A percentile compares a stretch with the other conserved stretches of the same genome.
Evolutionary conservation across 164 flowering plant genomes (phyloP).

Genomic region (Stephania japonica): DNA sequence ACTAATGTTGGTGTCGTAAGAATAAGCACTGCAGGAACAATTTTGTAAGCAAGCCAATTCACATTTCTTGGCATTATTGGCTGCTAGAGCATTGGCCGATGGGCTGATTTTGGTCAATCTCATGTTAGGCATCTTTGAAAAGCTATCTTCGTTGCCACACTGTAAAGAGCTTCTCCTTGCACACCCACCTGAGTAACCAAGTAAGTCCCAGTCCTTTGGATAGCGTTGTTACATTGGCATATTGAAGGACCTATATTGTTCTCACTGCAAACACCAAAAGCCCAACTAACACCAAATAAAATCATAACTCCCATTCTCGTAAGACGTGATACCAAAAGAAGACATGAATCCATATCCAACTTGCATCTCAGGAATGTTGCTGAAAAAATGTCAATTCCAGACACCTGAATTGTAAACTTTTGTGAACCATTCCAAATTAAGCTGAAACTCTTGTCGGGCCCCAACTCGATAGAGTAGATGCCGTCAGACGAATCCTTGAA

Average conservation of each 20-base stretch:
- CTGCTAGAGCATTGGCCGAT: conserved; percentile 10
- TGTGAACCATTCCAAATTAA: not conserved
- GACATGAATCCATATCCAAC: not conserved
- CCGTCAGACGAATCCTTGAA: too few relatives aligned
- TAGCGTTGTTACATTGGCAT: conserved; percentile 11
- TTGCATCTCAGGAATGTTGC: not conserved
- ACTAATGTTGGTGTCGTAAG: not conserved
- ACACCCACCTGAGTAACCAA: conserved; percentile 19
- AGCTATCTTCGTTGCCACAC: conserved; percentile 15
- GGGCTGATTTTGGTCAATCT: conserved; percentile 17
- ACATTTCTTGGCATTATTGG: conserved; percentile 23
- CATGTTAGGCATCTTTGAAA: conserved; percentile 7
- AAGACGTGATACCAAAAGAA: conserved; percentile 10
- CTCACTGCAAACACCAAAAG: too few relatives aligned
- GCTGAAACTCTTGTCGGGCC: not conserved
- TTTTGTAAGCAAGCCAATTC: too few relatives aligned
- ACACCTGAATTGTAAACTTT: not conserved
- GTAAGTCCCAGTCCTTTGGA: conserved; percentile 14
- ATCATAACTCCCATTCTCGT: conserved; percentile 15
- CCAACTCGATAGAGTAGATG: too few relatives aligned
- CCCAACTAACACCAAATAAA: conserved; percentile 22
- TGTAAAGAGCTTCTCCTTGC: conserved; percentile 3
- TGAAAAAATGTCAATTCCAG: too few relatives aligned
- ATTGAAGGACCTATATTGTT: too few relatives aligned
- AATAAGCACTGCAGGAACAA: too few relatives aligned